Conservation (phyloP, 441 rosid genomes). For the Jatropha podagrica region DNA sequence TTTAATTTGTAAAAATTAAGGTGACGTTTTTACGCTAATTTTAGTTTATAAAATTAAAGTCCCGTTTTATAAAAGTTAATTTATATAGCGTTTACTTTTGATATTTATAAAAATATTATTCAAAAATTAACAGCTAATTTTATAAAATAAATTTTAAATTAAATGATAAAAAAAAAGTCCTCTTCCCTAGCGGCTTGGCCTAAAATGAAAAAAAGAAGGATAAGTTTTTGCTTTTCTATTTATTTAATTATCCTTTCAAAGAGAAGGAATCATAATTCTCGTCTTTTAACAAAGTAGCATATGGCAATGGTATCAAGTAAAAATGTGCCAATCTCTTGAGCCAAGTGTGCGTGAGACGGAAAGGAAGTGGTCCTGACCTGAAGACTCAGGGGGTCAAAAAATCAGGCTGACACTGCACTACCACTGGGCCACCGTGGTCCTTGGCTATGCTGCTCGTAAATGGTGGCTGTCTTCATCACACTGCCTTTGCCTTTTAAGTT, state of each 20-base stretch:
- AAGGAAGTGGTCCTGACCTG: slow-evolving; percentile 6
- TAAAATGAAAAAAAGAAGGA: background rate
- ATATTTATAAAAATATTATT: too few species aligned
- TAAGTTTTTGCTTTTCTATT: background rate
- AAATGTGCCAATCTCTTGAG: background rate
- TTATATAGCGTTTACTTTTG: too few species aligned
- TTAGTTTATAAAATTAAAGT: too few species aligned
- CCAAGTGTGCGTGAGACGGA: background rate
- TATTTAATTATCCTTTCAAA: background rate
- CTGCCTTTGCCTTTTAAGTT: background rate
- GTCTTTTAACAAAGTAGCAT: slow-evolving; percentile 30
- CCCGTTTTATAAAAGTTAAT: too few species aligned
- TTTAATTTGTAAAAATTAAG: too few species aligned
- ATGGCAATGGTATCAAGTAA: too few species aligned
- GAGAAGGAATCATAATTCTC: background rate
- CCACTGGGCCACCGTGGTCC: background rate
- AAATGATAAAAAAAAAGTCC: background rate
- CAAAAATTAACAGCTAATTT: too few species aligned
- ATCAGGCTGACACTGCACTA: slow-evolving; percentile 5
- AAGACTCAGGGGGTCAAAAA: background rate
- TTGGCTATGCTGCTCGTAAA: background rate
- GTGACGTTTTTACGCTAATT: too few species aligned
- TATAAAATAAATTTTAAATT: too few species aligned
- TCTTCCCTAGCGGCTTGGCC: too few species aligned
- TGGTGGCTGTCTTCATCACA: background rate